Conservation (phyloP, 2,329 filamentous ascomycete genomes). For the Trichoderma pleuroti region DNA sequence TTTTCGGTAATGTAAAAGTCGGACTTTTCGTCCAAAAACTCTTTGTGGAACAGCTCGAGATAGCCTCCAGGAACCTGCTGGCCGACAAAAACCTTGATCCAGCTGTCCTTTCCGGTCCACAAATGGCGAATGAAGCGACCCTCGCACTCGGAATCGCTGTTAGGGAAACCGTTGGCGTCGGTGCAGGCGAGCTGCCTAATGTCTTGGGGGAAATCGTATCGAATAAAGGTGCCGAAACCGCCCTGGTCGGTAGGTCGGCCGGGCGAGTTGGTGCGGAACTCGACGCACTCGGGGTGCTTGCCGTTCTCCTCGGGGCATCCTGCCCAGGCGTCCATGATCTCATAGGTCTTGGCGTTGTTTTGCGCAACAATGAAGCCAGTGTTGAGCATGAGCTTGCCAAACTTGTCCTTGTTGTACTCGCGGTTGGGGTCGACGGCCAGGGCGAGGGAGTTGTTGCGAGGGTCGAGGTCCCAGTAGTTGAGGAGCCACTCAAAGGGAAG, state of each 20-base stretch:
- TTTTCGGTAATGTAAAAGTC: conserved; percentile 36
- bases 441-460: conserved; percentile 39
- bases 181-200: conserved; percentile 40
- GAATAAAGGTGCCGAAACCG: conserved; percentile 42
- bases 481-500: conserved; percentile 46
- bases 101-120: conserved; percentile 41
- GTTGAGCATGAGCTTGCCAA: conserved; percentile 44
- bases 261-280: conserved; percentile 36
- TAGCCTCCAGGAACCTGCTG: conserved; percentile 37
- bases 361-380: conserved; percentile 53
- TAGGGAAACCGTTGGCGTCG: conserved; percentile 44
- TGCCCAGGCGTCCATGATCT: conserved; percentile 49
- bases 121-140: conserved; percentile 43
- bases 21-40: conserved; percentile 34
- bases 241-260: conserved; percentile 42
- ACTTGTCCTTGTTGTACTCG: conserved; percentile 39
- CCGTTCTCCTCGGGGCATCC: conserved; percentile 39
- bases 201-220: conserved; percentile 41
- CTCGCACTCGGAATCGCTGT: conserved; percentile 37
- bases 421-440: conserved; percentile 39
- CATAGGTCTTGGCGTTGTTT: conserved; percentile 45
- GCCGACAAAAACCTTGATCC: conserved; percentile 39
- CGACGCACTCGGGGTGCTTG: conserved; percentile 37
- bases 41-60: conserved; percentile 36
- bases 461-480: conserved; percentile 45